These are phyloP conservation scores for Eutrema salsugineum DNA, from an alignment of 441 rosid genomes.

Conservation along the genomic window DNA sequence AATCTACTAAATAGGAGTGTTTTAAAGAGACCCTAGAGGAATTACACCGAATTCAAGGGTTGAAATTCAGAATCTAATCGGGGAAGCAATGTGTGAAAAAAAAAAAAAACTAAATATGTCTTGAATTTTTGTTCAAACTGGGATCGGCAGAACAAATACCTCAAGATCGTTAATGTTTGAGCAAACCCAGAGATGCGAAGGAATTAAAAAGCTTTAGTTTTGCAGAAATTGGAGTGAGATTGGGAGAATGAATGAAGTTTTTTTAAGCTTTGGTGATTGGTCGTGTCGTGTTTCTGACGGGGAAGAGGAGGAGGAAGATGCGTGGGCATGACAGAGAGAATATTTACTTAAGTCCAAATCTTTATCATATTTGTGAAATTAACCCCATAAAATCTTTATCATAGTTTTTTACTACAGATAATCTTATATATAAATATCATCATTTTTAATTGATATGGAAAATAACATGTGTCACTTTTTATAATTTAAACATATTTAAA, in stretches of 20 bases:
- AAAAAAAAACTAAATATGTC: background rate
- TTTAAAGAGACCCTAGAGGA: background rate
- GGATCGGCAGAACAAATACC: conserved; percentile 1
- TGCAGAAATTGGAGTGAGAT: conserved; percentile 11
- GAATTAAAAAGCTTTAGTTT: background rate
- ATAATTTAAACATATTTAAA: no score
- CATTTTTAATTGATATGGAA: no score
- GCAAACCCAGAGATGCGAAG: background rate
- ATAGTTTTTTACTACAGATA: no score
- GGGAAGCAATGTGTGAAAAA: background rate
- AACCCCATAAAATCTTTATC: background rate
- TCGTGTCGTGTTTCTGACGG: conserved; percentile 14
- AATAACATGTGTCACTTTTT: no score
- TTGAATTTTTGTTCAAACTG: background rate
- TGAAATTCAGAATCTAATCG: conserved; percentile 2
- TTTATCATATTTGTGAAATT: background rate
- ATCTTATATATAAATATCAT: no score
- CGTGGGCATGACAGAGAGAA: conserved; percentile 12
- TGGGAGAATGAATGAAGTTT: background rate
- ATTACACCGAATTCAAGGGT: background rate
- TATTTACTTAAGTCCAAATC: background rate
- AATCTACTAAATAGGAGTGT: background rate
- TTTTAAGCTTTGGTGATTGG: conserved; percentile 14
- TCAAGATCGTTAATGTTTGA: conserved; percentile 9
- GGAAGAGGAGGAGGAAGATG: background rate